Evolutionary conservation across 768 basidiomycete genomes (phyloP).

Genomic region (Kwoniella mangroviensis): DNA sequence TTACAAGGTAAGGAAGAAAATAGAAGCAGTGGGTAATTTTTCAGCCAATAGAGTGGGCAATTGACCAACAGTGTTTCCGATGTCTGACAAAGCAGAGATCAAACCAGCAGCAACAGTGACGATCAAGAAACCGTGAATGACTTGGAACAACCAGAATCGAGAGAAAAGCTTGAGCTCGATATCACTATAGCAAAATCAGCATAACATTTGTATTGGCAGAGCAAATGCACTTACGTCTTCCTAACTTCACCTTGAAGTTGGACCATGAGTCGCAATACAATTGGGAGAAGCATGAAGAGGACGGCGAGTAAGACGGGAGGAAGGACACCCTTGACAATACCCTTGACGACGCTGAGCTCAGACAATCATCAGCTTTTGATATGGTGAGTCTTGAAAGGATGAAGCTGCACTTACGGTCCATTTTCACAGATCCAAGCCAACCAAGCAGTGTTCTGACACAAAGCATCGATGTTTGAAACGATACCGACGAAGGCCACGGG

Average conservation of each 20-base stretch:
- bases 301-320: conserved; percentile 57
- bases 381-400: neutral
- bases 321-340: conserved; percentile 58
- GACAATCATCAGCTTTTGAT: neutral
- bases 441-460: conserved; percentile 51
- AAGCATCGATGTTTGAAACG: conserved; percentile 55
- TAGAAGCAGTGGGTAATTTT: conserved; percentile 53
- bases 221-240: conserved; percentile 39
- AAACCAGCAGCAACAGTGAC: conserved; percentile 56
- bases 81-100: conserved; percentile 43
- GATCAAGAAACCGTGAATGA: conserved; percentile 59
- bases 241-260: conserved; percentile 52
- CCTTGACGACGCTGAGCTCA: conserved; percentile 29
- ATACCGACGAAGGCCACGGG: conserved; percentile 57
- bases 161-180: conserved; percentile 56
- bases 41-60: conserved; percentile 51
- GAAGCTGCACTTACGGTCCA: conserved; percentile 29
- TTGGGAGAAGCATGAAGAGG: conserved; percentile 58
- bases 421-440: conserved; percentile 55
- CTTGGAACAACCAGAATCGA: conserved; percentile 58
- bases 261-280: conserved; percentile 53
- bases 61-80: conserved; percentile 33
- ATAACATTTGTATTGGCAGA: neutral
- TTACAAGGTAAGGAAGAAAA: conserved; percentile 59
- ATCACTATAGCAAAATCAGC: conserved; percentile 37